Conservation (phyloP, 768 basidiomycete genomes). For the Sporobolomyces roseus region DNA sequence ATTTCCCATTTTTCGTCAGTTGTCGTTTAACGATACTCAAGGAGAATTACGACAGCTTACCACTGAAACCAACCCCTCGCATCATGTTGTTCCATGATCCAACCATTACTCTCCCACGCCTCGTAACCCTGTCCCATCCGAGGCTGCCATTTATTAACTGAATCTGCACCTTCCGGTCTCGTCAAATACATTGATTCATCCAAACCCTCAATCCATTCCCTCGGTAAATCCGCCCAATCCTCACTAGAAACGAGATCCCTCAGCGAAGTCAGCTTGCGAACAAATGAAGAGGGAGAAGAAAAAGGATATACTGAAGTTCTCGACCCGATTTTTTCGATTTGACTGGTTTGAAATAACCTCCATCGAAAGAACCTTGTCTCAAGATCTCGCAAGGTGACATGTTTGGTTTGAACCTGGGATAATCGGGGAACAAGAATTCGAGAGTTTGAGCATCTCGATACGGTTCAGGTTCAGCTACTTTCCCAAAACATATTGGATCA, state of each 20-base stretch:
- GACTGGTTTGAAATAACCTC: constrained; percentile 27
- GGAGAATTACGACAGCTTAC: too few species aligned
- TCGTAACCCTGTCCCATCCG: constrained; percentile 27
- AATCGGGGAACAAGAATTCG: constrained; percentile 25
- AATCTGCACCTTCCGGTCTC: constrained; percentile 25
- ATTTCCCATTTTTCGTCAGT: too few species aligned
- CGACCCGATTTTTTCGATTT: constrained; percentile 16
- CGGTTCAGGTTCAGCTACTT: constrained; percentile 21
- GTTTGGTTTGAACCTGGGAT: constrained; percentile 23
- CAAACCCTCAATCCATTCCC: constrained; percentile 23
- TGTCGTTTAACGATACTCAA: too few species aligned
- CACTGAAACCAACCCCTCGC: constrained; percentile 34
- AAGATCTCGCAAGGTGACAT: constrained; percentile 27
- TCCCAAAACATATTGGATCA: too few species aligned
- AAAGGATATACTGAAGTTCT: too few species aligned
- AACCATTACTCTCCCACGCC: constrained; percentile 33
- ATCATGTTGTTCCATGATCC: constrained; percentile 30
- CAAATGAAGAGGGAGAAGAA: too few species aligned
- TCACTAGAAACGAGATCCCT: too few species aligned
- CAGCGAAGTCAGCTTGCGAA: too few species aligned
- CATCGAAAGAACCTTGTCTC: constrained; percentile 22
- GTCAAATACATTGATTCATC: constrained; percentile 27
- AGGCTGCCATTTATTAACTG: constrained; percentile 29
- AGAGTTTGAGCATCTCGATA: not conserved
- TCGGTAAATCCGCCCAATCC: constrained; percentile 30